A percentile compares a stretch with the other conserved stretches of the same genome.
phyloP scores from a whole-genome alignment of 1,284 basidiomycete genomes.

The Boletus subluridellus region DNA sequence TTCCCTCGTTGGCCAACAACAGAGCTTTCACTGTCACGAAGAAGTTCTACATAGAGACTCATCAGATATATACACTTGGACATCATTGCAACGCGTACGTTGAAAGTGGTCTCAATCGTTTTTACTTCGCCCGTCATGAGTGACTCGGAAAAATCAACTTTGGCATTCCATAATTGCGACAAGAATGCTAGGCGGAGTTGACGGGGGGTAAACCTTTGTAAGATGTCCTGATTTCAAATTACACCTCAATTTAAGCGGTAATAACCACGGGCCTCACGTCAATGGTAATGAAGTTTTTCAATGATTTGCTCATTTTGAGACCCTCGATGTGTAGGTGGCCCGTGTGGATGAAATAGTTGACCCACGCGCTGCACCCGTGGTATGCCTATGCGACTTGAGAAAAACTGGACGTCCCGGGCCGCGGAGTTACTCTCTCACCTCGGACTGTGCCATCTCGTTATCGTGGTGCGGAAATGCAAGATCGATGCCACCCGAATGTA shows the following conservation, averaged over 20 bases:
- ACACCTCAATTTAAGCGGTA: conserved; percentile 3
- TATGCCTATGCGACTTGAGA: conserved; percentile 61
- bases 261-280: conserved; percentile 58
- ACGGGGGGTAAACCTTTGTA: conserved; percentile 80
- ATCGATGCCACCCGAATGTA: conserved; percentile 97
- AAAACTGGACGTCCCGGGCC: conserved; percentile 3
- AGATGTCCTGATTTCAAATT: conserved; percentile 67
- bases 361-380: conserved; percentile 91
- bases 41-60: conserved; percentile 74
- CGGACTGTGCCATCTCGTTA: conserved; percentile 97
- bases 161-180: conserved; percentile 87
- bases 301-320: conserved; percentile 98
- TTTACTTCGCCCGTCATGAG: conserved; percentile 87
- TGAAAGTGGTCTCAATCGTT: conserved; percentile 81
- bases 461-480: conserved; percentile 99
- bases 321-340: conserved; percentile 99
- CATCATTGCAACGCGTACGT: conserved; percentile 51
- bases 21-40: conserved; percentile 87
- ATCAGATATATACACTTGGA: conserved; percentile 3
- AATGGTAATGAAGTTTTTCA: conserved; percentile 99
- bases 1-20: conserved; percentile 46
- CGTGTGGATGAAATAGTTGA: conserved; percentile 99
- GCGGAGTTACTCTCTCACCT: conserved; percentile 51
- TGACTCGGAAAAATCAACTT: conserved; percentile 92
- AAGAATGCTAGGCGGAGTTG: conserved; percentile 95